Percentiles rank a stretch among this genome's conserved stretches.
These are phyloP conservation scores for Pseudocercospora vitis DNA, from an alignment of 2,329 filamentous ascomycete species.

Conservation along the genomic window DNA sequence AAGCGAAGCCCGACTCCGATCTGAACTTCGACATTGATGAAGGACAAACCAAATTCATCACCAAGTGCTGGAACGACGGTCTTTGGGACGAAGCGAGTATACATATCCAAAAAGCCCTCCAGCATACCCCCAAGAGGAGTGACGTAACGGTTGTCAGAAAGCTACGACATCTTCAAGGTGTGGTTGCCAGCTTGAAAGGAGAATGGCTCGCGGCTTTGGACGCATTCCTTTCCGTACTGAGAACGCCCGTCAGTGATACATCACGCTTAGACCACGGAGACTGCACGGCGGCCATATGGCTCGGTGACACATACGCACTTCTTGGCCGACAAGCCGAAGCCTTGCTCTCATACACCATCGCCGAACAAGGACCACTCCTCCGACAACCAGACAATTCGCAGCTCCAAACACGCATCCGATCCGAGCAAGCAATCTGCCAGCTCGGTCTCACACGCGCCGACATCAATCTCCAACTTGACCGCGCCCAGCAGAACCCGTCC, in stretches of 20 bases:
- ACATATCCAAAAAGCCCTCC: constrained; percentile 6
- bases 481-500: not conserved
- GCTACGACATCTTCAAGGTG: constrained; percentile 25
- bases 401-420: constrained; percentile 14
- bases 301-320: constrained; percentile 27
- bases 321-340: constrained; percentile 24
- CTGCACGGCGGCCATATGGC: constrained; percentile 29
- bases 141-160: constrained; percentile 9
- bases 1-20: not conserved
- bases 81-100: constrained; percentile 19
- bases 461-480: constrained; percentile 11
- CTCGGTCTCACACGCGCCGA: constrained; percentile 7
- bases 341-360: constrained; percentile 25
- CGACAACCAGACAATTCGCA: not conserved
- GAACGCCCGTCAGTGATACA: constrained; percentile 17
- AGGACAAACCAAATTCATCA: constrained; percentile 13
- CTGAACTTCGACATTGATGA: not conserved
- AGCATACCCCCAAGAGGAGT: not conserved
- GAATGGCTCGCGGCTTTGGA: constrained; percentile 20
- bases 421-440: constrained; percentile 18
- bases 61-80: constrained; percentile 16
- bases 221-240: constrained; percentile 24
- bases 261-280: constrained; percentile 25
- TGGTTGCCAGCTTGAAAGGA: constrained; percentile 27
- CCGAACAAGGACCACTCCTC: constrained; percentile 21